Base-by-base conservation (phyloP, 2,329 filamentous ascomycete species). In the Xylariaceae sp. region DNA sequence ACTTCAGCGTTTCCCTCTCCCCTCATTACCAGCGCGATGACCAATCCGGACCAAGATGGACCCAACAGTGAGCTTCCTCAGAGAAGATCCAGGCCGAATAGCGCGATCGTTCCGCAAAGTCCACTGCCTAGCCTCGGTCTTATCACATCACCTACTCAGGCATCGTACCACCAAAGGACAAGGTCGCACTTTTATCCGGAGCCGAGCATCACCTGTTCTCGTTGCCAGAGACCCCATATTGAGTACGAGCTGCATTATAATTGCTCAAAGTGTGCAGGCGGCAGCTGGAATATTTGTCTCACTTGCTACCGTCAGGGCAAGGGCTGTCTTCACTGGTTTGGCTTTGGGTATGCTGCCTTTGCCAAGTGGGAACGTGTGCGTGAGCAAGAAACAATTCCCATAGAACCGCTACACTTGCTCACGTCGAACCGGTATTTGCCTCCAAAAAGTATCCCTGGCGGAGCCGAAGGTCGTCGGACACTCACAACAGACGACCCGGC, bases 171-270 rank as follows among this genome's bases (percentile, higher is more conserved):
- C 34, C 65, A 68, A 29, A 64, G 66, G 36, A 54, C 62, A 53
- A 59, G 69, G 57, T 63, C 73, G 47, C 67, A 78, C 53, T 65
- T 79, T 2, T 87, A 78, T 48, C 62, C 69, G 1, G 88, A 94
- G 56, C 88, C 89, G 1, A 80, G 79, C 1, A 78, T 95, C 38
- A 73, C 71, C 8, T 96, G 91, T 60, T 76, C 81, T 29, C 72
- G 78, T 9, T 97, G 91, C 60, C 67, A 72, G 16, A 84, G 76
- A 48, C 56, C 71, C 4, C 78, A 89, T 45, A 90, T 96, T 29
- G 85, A 95, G 59, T 89, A 95, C 53, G 81, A 88, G 8, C 67
- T 95, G 2, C 88, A 96, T 62, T 95, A 91, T 64, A 86, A 86
- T 58, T 97, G 91, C 63, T 63, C 67, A 2, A 71, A 72, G 37